Evolutionary conservation across 2,329 filamentous ascomycete species (phyloP).

Genomic region (Tolypocladium inflatum): DNA sequence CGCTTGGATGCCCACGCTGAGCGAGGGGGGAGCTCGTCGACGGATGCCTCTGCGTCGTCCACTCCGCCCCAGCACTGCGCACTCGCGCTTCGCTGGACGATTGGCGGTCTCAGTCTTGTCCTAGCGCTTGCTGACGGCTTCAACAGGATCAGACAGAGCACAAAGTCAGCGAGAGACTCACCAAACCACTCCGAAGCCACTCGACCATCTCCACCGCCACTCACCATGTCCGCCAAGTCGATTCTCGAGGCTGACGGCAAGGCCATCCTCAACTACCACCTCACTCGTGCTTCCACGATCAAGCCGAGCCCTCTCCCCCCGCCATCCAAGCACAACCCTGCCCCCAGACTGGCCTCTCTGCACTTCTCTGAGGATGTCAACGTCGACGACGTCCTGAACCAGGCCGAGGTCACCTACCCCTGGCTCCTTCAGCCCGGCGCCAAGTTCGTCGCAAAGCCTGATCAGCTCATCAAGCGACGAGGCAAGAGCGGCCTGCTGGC

Average conservation of each 20-base stretch:
- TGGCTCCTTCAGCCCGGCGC: constrained; percentile 78
- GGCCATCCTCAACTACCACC: constrained; percentile 99
- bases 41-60: neutral
- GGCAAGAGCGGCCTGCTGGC: constrained; percentile 96
- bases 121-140: constrained; percentile 5
- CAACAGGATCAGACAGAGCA: neutral
- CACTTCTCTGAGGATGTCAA: constrained; percentile 85
- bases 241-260: constrained; percentile 99
- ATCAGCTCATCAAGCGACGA: constrained; percentile 99
- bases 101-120: neutral
- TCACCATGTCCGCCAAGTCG: constrained; percentile 61
- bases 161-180: constrained; percentile 4
- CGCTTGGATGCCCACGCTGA: neutral
- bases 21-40: neutral
- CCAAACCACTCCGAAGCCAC: constrained; percentile 1
- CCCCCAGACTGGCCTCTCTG: constrained; percentile 82
- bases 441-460: constrained; percentile 98
- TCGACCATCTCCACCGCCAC: constrained; percentile 13
- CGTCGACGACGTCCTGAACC: constrained; percentile 77
- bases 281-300: constrained; percentile 93
- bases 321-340: constrained; percentile 81
- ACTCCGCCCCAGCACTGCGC: neutral
- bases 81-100: neutral
- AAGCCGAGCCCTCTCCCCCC: constrained; percentile 90
- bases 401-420: constrained; percentile 93